Conservation (phyloP, 345 rosid genomes). For the Populus ilicifolia region DNA sequence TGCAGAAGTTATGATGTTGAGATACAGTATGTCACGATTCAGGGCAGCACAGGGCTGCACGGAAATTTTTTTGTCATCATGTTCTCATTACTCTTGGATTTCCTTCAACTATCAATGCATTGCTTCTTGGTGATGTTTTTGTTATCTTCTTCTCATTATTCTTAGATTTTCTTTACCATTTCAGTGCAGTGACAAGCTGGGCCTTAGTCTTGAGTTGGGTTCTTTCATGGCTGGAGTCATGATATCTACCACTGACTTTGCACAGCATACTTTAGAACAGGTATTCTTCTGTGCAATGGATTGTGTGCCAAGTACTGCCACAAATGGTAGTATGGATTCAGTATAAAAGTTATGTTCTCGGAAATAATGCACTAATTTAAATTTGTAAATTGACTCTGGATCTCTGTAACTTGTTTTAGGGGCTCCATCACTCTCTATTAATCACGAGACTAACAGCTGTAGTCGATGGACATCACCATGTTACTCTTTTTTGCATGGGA, state of each 20-base stretch:
- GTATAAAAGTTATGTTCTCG: not conserved
- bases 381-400: not conserved
- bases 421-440: not conserved
- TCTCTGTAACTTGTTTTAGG: not conserved
- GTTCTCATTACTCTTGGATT: constrained; percentile 1
- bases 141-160: not conserved
- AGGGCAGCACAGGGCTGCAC: not conserved
- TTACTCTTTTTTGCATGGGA: not conserved
- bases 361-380: not conserved
- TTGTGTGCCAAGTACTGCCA: not conserved
- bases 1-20: not conserved
- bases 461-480: not conserved
- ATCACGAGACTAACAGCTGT: not conserved
- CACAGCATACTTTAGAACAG: constrained; percentile 96
- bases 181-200: constrained; percentile 99
- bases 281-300: constrained; percentile 31
- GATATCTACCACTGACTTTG: constrained; percentile 95
- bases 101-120: constrained; percentile 28
- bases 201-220: constrained; percentile 98
- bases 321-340: not conserved
- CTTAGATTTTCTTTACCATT: constrained; percentile 29
- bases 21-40: not conserved
- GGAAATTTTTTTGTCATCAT: not conserved
- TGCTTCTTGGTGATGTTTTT: constrained; percentile 1
- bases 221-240: constrained; percentile 98